Percentiles rank a stretch among this genome's conserved stretches.
Conservation (phyloP, 306 rosid species). For the Begonia fuchsioides region DNA sequence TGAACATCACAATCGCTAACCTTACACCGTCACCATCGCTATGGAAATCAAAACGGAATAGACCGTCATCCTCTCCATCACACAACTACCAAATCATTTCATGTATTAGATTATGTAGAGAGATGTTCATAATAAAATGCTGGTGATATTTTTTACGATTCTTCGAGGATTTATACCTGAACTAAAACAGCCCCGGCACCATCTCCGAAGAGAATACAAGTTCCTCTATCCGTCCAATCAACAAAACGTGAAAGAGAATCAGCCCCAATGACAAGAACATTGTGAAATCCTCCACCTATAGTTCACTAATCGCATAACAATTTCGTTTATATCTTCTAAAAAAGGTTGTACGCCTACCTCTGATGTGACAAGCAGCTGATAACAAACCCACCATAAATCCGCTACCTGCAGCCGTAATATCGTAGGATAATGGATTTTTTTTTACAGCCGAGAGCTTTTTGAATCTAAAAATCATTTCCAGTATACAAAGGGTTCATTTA, state of each 20-base stretch:
- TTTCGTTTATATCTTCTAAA: neutral
- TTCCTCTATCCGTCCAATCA: constrained; percentile 93
- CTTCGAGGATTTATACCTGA: constrained; percentile 42
- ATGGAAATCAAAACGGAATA: constrained; percentile 73
- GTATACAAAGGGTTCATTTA: constrained; percentile 1
- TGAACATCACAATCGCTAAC: constrained; percentile 17
- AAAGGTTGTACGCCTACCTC: constrained; percentile 42
- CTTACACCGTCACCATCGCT: constrained; percentile 87
- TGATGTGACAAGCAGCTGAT: constrained; percentile 87
- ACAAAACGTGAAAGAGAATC: constrained; percentile 90
- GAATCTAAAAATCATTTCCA: constrained; percentile 20
- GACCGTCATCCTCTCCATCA: constrained; percentile 66
- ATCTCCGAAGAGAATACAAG: constrained; percentile 94
- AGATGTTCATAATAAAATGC: too few relatives aligned
- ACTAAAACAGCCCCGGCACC: constrained; percentile 94
- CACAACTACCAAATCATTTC: constrained; percentile 78
- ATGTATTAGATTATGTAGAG: too few relatives aligned
- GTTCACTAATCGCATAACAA: constrained; percentile 2
- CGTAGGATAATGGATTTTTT: constrained; percentile 67
- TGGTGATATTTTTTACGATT: too few relatives aligned
- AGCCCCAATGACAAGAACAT: constrained; percentile 87
- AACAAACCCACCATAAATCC: constrained; percentile 83
- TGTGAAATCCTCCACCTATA: constrained; percentile 81
- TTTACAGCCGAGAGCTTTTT: constrained; percentile 74
- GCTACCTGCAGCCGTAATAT: constrained; percentile 96